Evolutionary conservation across 768 basidiomycete species (phyloP).

Genomic region (Psilocybe cubensis): DNA sequence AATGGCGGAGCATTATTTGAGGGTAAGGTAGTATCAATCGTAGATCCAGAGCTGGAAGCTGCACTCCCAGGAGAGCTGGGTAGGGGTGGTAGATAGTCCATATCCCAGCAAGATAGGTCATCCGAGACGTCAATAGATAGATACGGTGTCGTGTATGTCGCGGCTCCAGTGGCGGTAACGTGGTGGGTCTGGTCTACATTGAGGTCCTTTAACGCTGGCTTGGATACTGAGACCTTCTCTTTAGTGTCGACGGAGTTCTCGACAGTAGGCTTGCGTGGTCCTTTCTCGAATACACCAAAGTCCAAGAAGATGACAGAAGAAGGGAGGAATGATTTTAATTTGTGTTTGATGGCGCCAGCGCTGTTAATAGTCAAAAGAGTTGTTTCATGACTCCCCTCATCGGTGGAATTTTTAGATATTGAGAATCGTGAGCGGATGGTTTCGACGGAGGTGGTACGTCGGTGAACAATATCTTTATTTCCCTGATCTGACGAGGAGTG

Average conservation of each 20-base stretch:
- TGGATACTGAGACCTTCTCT: constrained; percentile 6
- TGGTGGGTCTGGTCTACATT: constrained; percentile 24
- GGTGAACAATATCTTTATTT: constrained; percentile 15
- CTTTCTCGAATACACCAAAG: not conserved
- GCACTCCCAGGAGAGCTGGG: constrained; percentile 16
- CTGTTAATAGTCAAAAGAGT: constrained; percentile 10
- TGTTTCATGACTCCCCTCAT: constrained; percentile 11
- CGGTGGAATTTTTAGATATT: constrained; percentile 10
- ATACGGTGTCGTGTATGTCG: constrained; percentile 19
- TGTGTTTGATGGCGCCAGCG: constrained; percentile 19
- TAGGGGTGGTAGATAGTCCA: constrained; percentile 20
- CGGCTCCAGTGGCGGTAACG: constrained; percentile 17
- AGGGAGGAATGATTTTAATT: constrained; percentile 10
- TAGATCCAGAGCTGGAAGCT: not conserved
- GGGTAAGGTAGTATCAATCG: not conserved
- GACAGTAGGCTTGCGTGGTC: not conserved
- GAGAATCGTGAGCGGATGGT: constrained; percentile 15
- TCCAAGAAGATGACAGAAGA: constrained; percentile 7
- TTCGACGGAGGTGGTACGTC: constrained; percentile 16
- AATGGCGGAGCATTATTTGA: constrained; percentile 10
- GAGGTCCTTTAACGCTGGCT: constrained; percentile 15
- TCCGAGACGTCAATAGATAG: constrained; percentile 24
- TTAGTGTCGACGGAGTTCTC: not conserved
- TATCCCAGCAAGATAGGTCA: constrained; percentile 29
- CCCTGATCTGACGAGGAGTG: constrained; percentile 6